phyloP scores from a whole-genome alignment of 73 alveolate genomes.

The Paramecium pentaurelia region DNA sequence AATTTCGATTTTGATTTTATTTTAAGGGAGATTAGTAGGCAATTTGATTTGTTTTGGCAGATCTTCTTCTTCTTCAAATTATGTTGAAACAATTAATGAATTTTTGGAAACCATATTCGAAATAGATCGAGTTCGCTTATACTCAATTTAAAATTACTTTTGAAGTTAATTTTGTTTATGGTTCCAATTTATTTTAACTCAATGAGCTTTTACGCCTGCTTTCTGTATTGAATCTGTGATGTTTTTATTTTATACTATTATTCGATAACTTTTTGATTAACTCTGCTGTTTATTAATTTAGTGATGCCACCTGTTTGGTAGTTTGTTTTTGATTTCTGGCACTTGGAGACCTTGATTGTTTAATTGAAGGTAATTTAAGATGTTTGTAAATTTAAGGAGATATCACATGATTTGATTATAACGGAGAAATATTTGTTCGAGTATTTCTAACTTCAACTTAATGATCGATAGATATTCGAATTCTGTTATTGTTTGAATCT shows the following conservation, averaged over 20 bases:
- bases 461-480: neutral
- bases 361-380: neutral
- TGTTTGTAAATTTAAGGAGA: neutral
- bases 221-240: neutral
- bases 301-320: neutral
- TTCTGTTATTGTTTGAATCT: slow-evolving; percentile 33
- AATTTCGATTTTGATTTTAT: neutral
- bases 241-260: neutral
- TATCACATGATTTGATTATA: neutral
- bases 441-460: slow-evolving; percentile 1
- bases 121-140: slow-evolving; percentile 36
- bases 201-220: slow-evolving; percentile 1
- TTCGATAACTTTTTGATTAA: neutral
- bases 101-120: slow-evolving; percentile 34
- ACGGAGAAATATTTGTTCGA: neutral
- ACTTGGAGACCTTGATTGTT: slow-evolving; percentile 20
- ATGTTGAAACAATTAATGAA: neutral
- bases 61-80: slow-evolving; percentile 18
- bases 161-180: neutral
- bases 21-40: neutral
- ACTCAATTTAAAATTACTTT: neutral
- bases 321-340: neutral
- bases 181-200: neutral
- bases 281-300: neutral
- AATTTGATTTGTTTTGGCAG: neutral